Conservation (phyloP, 202 grass and related monocot genomes). For the Alloteropsis angusta region DNA sequence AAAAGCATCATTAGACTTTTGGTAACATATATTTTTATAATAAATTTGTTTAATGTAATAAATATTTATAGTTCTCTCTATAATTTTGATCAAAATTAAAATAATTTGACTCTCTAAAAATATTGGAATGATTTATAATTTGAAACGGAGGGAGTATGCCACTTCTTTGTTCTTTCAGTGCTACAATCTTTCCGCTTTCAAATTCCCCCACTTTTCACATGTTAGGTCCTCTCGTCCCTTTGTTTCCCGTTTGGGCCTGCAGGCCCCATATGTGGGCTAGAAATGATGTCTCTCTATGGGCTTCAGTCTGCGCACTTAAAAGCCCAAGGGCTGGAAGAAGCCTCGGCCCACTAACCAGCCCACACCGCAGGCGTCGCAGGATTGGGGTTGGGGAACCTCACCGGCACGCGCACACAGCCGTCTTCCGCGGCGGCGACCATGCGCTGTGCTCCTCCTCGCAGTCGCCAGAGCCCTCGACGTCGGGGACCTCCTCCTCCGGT, state of each 20-base stretch:
- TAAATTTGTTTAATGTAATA: too few relatives aligned
- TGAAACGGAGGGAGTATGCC: too few relatives aligned
- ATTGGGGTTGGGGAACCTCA: background rate
- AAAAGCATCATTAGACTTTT: too few relatives aligned
- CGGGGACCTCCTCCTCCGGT: slow-evolving; percentile 10
- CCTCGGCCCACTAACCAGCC: background rate
- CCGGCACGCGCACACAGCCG: background rate
- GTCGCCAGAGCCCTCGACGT: slow-evolving; percentile 32
- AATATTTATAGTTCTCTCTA: too few relatives aligned
- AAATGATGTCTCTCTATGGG: background rate
- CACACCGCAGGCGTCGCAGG: background rate
- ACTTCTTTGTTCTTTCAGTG: too few relatives aligned
- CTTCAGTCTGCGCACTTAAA: background rate
- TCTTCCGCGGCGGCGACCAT: background rate
- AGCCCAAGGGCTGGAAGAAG: background rate
- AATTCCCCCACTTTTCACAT: background rate
- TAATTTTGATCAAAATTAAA: too few relatives aligned
- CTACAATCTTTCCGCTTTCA: background rate
- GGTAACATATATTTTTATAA: too few relatives aligned
- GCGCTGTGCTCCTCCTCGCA: background rate
- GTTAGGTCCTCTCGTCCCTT: background rate
- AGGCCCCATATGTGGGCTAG: background rate
- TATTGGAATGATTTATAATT: too few relatives aligned
- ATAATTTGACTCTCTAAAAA: too few relatives aligned
- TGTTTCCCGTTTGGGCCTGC: background rate